These are phyloP conservation scores for Plectranthus barbatus DNA, from an alignment of 257 asterid genomes.

Conservation along the genomic window DNA sequence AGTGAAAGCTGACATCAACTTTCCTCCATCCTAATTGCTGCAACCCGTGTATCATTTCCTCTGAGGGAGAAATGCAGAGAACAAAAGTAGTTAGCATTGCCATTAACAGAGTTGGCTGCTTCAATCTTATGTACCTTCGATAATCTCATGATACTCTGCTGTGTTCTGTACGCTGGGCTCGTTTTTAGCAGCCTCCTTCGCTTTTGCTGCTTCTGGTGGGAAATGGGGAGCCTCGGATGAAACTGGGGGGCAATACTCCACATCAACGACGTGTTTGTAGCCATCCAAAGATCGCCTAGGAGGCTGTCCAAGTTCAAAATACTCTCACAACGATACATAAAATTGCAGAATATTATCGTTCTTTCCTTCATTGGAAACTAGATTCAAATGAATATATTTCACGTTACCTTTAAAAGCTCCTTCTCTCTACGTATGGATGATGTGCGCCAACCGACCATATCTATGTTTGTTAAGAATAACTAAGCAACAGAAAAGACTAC, in stretches of 20 bases:
- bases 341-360: background rate
- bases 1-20: constrained; percentile 87
- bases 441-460: constrained; percentile 60
- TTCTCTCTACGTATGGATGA: constrained; percentile 45
- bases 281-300: constrained; percentile 77
- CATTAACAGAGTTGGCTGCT: background rate
- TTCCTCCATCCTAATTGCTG: constrained; percentile 81
- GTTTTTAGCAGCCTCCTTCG: constrained; percentile 90
- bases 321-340: too few relatives aligned
- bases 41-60: constrained; percentile 81
- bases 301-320: constrained; percentile 37
- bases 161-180: constrained; percentile 47
- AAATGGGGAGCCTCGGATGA: constrained; percentile 59
- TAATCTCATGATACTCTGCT: constrained; percentile 68
- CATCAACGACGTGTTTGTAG: constrained; percentile 79
- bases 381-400: background rate
- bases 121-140: constrained; percentile 57
- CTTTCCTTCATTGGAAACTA: background rate
- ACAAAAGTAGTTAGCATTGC: background rate
- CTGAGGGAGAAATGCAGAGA: constrained; percentile 23
- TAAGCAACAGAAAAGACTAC: constrained; percentile 2
- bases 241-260: constrained; percentile 72
- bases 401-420: constrained; percentile 35
- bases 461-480: constrained; percentile 24
- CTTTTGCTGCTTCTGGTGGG: constrained; percentile 88